Base-by-base conservation (phyloP, 1,139 yeast genomes). In the Candida sojae region DNA sequence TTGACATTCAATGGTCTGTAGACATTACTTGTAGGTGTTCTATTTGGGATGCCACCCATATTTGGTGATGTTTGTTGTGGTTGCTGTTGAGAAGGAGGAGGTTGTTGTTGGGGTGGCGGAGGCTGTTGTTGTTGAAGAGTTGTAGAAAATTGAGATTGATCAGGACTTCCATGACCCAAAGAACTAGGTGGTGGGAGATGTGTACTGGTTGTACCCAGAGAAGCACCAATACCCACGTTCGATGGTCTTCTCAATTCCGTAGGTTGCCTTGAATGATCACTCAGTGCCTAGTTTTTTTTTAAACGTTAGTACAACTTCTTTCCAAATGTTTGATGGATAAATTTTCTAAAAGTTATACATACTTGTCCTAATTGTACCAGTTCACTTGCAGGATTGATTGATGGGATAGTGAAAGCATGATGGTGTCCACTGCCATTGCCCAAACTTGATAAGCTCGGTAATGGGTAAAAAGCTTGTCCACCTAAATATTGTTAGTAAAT, bases 1-100 rank as follows among this genome's bases (percentile, higher is more conserved):
- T 90, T 91, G 46, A 95, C 98, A 61, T 93, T 95, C 59, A 93
- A 75, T 2, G 97, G 97, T 56, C 97, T 80, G 68, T 90, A 91
- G 34, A 72, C 62, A 74, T 80, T 59, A 66, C 75, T 69, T 6
- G 77, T 66, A 28, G 77, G 60, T n/a, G 77, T 68, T 47, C 80
- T 62, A 56, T 73, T 75, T 33, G 79, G 77, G 25, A 72, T 50
- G 5, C 57, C 74, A 11, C 73, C 76, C 48, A 67, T 56, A 11
- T 53, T 49, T 32, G 57, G 57, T 12, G 60, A 30, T 32, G 46
- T 3, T 43, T 37, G 61, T 42, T 47, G 45, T 25, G 42, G 48
- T 21, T 35, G 44, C n/a, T 37, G 48, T 25, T 34, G 44, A 31
- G 45, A 49, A n/a, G 43, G 44, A 29, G 39, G 53, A 36, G 39